Evolutionary conservation across 2,329 filamentous ascomycete genomes (phyloP).

Genomic region (Ophiosphaerella korrae): DNA sequence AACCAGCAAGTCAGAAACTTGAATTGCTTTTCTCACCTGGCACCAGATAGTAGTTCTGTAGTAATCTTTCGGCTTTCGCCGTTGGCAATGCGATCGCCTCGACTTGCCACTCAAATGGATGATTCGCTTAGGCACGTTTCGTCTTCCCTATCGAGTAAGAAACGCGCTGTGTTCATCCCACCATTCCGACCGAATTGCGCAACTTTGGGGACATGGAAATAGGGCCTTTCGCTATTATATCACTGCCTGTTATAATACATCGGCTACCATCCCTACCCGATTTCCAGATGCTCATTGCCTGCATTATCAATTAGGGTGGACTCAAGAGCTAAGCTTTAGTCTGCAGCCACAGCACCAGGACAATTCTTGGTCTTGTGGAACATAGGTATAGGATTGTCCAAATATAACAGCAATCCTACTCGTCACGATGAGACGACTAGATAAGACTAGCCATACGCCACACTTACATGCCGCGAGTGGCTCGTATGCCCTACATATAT

Average conservation of each 20-base stretch:
- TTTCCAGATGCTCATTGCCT: background rate
- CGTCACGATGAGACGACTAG: background rate
- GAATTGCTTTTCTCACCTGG: too few relatives aligned
- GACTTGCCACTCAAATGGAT: conserved; percentile 12
- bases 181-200: background rate
- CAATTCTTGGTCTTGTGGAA: background rate
- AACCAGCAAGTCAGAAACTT: too few relatives aligned
- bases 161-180: background rate
- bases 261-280: background rate
- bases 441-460: conserved; percentile 4
- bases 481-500: background rate
- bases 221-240: conserved; percentile 1
- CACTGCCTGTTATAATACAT: background rate
- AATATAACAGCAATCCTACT: conserved; percentile 3
- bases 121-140: conserved; percentile 5
- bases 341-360: conserved; percentile 1
- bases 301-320: background rate
- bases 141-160: background rate
- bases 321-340: background rate
- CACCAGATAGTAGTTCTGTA: too few relatives aligned
- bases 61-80: background rate
- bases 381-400: background rate
- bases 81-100: conserved; percentile 10
- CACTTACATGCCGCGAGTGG: background rate
- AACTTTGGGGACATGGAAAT: background rate